These are phyloP conservation scores for Cercospora sojina DNA, from an alignment of 2,329 filamentous ascomycete species.

Conservation along the genomic window DNA sequence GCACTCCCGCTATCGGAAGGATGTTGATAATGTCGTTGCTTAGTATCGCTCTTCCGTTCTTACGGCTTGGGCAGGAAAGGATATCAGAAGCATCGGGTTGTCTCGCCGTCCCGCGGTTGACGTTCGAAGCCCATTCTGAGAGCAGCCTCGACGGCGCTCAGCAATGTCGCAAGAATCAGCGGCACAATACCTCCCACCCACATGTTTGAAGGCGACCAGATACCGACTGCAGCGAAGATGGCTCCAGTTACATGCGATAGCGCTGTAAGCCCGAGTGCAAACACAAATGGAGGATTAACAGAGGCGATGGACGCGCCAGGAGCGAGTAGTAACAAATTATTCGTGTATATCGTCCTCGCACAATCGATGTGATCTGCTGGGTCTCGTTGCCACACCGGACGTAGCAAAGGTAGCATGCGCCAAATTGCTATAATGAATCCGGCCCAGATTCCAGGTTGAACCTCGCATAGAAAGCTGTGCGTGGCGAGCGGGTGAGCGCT, in stretches of 20 bases:
- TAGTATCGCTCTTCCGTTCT: too few species aligned
- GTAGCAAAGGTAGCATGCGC: neutral
- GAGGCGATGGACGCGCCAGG: neutral
- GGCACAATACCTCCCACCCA: neutral
- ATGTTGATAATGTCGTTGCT: neutral
- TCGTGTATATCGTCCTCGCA: neutral
- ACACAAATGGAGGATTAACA: neutral
- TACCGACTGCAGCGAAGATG: neutral
- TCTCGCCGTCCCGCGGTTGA: neutral
- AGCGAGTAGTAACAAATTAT: neutral
- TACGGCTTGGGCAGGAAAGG: too few species aligned
- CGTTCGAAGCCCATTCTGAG: neutral
- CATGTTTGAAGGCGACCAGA: neutral
- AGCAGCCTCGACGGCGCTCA: neutral
- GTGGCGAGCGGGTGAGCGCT: neutral
- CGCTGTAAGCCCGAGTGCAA: neutral
- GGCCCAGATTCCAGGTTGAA: neutral
- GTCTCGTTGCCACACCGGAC: neutral
- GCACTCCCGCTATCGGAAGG: neutral
- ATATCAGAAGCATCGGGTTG: neutral
- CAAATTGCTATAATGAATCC: neutral
- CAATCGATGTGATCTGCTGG: neutral
- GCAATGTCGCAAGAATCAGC: neutral
- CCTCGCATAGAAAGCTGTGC: neutral
- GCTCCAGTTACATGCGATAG: neutral